Conservation (phyloP, 805 yeast species). For the Cyberlindnera mississippiensis region DNA sequence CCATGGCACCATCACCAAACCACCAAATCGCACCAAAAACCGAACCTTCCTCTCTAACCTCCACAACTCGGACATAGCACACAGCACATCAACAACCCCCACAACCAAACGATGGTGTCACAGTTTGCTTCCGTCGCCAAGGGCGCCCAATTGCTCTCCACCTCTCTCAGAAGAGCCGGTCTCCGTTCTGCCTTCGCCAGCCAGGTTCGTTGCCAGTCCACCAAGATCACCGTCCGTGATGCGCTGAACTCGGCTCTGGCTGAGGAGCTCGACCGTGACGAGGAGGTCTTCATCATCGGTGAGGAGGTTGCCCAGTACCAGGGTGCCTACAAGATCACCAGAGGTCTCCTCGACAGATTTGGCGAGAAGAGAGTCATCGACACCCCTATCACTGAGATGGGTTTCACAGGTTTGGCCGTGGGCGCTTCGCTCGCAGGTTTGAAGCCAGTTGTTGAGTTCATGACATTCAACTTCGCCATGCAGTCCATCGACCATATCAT, state of each 20-base stretch:
- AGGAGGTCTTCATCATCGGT: constrained; percentile 91
- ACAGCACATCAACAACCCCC: too few relatives aligned
- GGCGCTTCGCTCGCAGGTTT: constrained; percentile 78
- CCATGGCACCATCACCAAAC: constrained; percentile 9
- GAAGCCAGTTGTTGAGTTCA: constrained; percentile 96
- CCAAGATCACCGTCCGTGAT: constrained; percentile 84
- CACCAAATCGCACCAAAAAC: not conserved
- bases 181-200: constrained; percentile 5
- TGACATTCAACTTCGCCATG: constrained; percentile 99
- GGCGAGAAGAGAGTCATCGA: constrained; percentile 73
- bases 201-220: constrained; percentile 15
- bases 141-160: constrained; percentile 17
- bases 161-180: constrained; percentile 5
- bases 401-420: constrained; percentile 92
- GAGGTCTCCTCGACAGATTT: constrained; percentile 86
- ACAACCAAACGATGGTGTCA: constrained; percentile 6
- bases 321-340: constrained; percentile 97
- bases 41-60: not conserved
- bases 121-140: constrained; percentile 15
- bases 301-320: constrained; percentile 99
- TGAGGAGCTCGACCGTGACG: constrained; percentile 96
- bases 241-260: constrained; percentile 94
- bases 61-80: too few relatives aligned
- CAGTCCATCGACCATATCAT: constrained; percentile 98
- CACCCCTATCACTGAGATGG: constrained; percentile 99